Conservation (phyloP, 768 basidiomycete species). For the Lactarius sanguifluus region DNA sequence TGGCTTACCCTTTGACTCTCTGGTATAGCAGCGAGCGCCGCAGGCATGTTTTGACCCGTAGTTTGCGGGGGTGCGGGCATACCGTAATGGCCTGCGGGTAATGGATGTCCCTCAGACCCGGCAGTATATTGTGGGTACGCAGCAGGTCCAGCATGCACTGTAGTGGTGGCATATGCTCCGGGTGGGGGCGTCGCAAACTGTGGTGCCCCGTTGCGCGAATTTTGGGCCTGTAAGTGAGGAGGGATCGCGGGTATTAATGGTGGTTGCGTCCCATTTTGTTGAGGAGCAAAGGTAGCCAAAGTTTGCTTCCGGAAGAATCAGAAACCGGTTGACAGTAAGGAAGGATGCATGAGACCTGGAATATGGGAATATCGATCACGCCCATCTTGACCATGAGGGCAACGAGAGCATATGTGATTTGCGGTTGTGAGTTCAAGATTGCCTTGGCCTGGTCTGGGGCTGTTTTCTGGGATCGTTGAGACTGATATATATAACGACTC, state of each 20-base stretch:
- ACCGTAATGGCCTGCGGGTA: constrained; percentile 13
- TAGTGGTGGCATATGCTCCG: constrained; percentile 5
- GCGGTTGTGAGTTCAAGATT: constrained; percentile 71
- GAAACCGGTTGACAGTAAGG: not conserved
- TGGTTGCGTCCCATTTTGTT: constrained; percentile 24
- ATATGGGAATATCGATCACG: constrained; percentile 70
- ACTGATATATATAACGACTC: not conserved
- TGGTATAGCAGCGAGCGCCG: constrained; percentile 57
- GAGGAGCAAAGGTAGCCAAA: constrained; percentile 49
- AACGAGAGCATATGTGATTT: constrained; percentile 75
- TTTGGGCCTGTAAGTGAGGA: constrained; percentile 36
- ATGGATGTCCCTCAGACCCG: constrained; percentile 4
- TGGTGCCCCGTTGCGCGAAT: constrained; percentile 31
- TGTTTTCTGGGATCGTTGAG: constrained; percentile 54
- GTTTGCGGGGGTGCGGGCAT: constrained; percentile 24
- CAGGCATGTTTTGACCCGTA: constrained; percentile 39
- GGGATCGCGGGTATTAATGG: constrained; percentile 34
- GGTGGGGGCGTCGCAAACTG: constrained; percentile 21
- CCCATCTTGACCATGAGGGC: constrained; percentile 77
- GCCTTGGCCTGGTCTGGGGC: constrained; percentile 65
- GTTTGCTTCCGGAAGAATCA: constrained; percentile 54
- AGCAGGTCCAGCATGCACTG: constrained; percentile 19
- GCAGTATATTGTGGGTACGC: constrained; percentile 19
- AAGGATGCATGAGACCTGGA: constrained; percentile 51
- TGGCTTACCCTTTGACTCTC: constrained; percentile 63